These are phyloP conservation scores for Xylaria acuta DNA, from an alignment of 495 filamentous ascomycete species.

Conservation along the genomic window DNA sequence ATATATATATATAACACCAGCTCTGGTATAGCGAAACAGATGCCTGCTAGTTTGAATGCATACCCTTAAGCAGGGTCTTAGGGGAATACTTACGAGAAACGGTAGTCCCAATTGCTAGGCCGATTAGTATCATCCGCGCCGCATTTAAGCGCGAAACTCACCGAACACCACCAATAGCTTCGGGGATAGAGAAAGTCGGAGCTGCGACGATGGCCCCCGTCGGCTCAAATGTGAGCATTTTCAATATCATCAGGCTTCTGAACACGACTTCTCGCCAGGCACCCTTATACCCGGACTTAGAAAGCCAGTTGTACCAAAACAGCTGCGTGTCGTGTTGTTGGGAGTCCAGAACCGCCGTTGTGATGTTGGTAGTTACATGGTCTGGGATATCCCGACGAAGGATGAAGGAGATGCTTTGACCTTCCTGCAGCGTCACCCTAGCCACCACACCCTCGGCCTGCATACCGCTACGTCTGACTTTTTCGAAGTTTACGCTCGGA, in stretches of 20 bases:
- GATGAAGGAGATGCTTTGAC: conserved; percentile 71
- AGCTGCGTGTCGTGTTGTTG: conserved; percentile 69
- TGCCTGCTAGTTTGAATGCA: background rate
- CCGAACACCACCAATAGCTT: conserved; percentile 70
- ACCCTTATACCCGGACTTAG: conserved; percentile 70
- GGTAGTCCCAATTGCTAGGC: conserved; percentile 76
- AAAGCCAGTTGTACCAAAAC: conserved; percentile 75
- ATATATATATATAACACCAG: background rate
- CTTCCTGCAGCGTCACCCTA: conserved; percentile 62
- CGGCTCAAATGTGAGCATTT: conserved; percentile 70
- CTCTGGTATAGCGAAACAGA: background rate
- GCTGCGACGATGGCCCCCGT: conserved; percentile 58
- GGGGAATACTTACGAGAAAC: conserved; percentile 54
- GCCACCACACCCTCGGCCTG: conserved; percentile 67
- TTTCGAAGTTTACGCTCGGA: conserved; percentile 57
- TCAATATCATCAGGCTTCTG: conserved; percentile 72
- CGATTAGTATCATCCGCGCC: conserved; percentile 12
- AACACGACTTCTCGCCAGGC: conserved; percentile 72
- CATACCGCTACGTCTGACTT: conserved; percentile 57
- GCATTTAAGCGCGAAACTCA: conserved; percentile 29
- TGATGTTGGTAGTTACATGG: conserved; percentile 59
- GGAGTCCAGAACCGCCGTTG: conserved; percentile 57
- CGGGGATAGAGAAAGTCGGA: conserved; percentile 69
- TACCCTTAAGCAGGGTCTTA: no score
- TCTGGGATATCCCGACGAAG: conserved; percentile 62